phyloP scores from a whole-genome alignment of 352 stramenopile species.

The Nothophytophthora sp. region DNA sequence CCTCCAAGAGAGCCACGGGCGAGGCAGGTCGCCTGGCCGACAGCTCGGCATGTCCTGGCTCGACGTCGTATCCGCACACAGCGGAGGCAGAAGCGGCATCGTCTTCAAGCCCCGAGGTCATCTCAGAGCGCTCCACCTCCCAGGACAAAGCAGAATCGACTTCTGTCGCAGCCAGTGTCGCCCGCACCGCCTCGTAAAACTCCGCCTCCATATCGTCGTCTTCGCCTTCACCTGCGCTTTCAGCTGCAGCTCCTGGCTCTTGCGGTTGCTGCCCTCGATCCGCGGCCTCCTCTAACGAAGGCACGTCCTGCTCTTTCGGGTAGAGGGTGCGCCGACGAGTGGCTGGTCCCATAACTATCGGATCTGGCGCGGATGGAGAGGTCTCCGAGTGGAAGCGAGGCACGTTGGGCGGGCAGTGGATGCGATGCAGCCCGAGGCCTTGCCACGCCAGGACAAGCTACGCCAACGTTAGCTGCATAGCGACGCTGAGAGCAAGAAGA shows the following conservation, averaged over 20 bases:
- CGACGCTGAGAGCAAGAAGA: background rate
- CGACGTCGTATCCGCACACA: constrained; percentile 1
- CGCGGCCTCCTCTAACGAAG: no score
- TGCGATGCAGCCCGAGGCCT: constrained; percentile 21
- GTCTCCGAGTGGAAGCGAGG: constrained; percentile 6
- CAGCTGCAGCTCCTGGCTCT: background rate
- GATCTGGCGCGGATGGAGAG: background rate
- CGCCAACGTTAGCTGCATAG: background rate
- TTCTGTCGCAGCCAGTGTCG: constrained; percentile 10
- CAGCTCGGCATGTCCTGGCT: constrained; percentile 9
- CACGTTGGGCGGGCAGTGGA: constrained; percentile 1
- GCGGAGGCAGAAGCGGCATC: background rate
- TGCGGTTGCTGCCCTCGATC: background rate
- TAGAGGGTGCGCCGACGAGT: constrained; percentile 3
- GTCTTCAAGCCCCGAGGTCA: background rate
- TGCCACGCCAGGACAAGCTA: constrained; percentile 30
- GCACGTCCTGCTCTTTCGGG: constrained; percentile 4
- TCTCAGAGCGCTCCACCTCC: background rate
- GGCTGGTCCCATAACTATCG: background rate
- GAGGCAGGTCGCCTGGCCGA: background rate
- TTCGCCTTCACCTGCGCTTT: background rate
- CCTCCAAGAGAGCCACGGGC: constrained; percentile 19
- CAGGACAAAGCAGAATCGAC: background rate
- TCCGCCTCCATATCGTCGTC: no score
- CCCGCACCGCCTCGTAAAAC: constrained; percentile 36